Conservation (phyloP, 306 rosid species). For the Castanopsis chinensis region DNA sequence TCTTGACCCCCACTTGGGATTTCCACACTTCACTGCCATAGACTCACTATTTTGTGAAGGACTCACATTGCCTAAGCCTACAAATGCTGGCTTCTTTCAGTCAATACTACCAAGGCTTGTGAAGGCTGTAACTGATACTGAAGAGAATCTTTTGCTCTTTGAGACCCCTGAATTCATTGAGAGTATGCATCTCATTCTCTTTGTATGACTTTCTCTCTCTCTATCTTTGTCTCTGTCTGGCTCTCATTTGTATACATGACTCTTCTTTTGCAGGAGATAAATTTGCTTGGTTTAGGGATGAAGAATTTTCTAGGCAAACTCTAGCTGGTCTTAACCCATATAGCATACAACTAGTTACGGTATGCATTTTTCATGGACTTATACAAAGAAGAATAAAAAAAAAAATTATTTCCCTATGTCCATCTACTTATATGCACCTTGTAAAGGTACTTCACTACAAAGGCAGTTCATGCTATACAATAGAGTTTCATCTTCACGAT, state of each 20-base stretch:
- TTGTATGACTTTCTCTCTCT: not conserved
- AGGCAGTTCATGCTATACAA: not conserved
- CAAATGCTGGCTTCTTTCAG: constrained; percentile 9
- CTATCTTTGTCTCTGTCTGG: not conserved
- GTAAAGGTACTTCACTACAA: not conserved
- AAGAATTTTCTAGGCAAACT: constrained; percentile 49
- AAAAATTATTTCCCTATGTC: too few species aligned
- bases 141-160: constrained; percentile 35
- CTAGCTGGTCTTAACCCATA: constrained; percentile 49
- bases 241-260: not conserved
- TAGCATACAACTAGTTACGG: constrained; percentile 34
- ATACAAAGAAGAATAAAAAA: not conserved
- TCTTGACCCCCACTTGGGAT: constrained; percentile 26
- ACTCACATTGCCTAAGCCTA: constrained; percentile 23
- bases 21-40: constrained; percentile 38
- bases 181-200: not conserved
- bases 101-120: constrained; percentile 33
- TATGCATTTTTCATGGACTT: not conserved
- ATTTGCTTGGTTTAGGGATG: constrained; percentile 40
- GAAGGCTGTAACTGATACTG: constrained; percentile 15
- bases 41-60: constrained; percentile 39
- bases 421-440: not conserved
- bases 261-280: constrained; percentile 35
- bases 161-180: constrained; percentile 35
- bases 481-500: too few species aligned